phyloP scores from a whole-genome alignment of 805 yeast species.

The Ascoidea tarda region DNA sequence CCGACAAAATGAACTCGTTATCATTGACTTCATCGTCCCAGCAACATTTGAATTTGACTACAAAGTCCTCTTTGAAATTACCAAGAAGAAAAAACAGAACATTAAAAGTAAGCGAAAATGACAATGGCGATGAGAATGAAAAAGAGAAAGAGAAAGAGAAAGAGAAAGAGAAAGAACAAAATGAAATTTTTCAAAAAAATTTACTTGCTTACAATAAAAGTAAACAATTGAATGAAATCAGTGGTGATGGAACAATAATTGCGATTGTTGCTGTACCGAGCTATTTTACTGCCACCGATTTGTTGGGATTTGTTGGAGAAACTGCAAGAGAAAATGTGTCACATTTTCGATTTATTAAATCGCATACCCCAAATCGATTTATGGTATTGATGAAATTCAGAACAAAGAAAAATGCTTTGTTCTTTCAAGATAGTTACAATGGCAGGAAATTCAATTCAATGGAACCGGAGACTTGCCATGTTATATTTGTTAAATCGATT shows the following conservation, averaged over 20 bases:
- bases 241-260: conserved; percentile 52
- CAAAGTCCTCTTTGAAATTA: neutral
- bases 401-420: conserved; percentile 36
- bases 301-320: conserved; percentile 70
- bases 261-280: conserved; percentile 80
- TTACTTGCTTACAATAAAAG: no score
- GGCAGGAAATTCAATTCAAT: conserved; percentile 70
- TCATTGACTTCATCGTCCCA: neutral
- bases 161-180: neutral
- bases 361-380: conserved; percentile 53
- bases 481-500: conserved; percentile 52
- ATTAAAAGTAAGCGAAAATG: neutral
- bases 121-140: conserved; percentile 1
- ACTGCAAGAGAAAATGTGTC: conserved; percentile 37
- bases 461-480: conserved; percentile 83
- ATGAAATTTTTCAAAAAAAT: no score
- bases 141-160: conserved; percentile 8
- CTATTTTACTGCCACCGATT: conserved; percentile 74
- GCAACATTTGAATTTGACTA: no score
- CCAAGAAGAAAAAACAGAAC: neutral
- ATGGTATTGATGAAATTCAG: conserved; percentile 69
- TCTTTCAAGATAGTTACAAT: conserved; percentile 50
- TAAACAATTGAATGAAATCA: conserved; percentile 12
- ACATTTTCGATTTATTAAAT: conserved; percentile 59
- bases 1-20: conserved; percentile 6